Conservation (phyloP, 2,329 filamentous ascomycete genomes). For the Nemania sp. region DNA sequence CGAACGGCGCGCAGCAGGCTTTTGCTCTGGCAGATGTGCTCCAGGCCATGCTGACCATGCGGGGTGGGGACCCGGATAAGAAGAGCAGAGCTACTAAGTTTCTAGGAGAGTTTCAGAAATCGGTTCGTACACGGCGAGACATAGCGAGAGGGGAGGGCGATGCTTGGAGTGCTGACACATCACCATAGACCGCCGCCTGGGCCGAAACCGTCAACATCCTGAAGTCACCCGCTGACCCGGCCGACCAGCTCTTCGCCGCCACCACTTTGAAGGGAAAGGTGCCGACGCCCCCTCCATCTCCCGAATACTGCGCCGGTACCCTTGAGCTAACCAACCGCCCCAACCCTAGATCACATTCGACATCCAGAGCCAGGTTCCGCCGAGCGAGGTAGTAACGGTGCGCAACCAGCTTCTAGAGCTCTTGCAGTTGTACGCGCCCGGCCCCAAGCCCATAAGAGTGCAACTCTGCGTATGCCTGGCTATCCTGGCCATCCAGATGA, state of each 20-base stretch:
- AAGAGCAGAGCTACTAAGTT: constrained; percentile 94
- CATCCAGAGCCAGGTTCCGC: constrained; percentile 83
- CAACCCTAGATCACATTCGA: constrained; percentile 89
- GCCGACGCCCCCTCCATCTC: constrained; percentile 46
- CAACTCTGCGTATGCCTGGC: constrained; percentile 96
- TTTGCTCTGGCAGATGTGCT: constrained; percentile 83
- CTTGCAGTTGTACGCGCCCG: constrained; percentile 82
- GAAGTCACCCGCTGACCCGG: constrained; percentile 81
- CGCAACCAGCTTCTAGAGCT: constrained; percentile 86
- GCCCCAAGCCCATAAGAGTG: constrained; percentile 86
- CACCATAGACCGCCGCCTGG: constrained; percentile 88
- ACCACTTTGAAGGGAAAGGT: constrained; percentile 99
- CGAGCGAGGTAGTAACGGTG: constrained; percentile 78
- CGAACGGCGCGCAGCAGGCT: constrained; percentile 72
- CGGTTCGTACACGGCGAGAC: constrained; percentile 69
- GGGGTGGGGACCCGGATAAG: constrained; percentile 81
- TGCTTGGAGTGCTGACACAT: constrained; percentile 36
- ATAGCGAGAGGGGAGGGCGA: not conserved
- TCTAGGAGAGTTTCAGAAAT: constrained; percentile 97
- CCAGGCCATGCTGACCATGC: constrained; percentile 91
- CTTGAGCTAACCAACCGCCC: constrained; percentile 37
- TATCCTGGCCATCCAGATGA: constrained; percentile 96
- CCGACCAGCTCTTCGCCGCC: constrained; percentile 93
- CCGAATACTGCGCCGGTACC: constrained; percentile 13
- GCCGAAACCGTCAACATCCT: constrained; percentile 86